These are phyloP conservation scores for Hymenoscyphus salicellus DNA, from an alignment of 2,329 filamentous ascomycete genomes.

Conservation along the genomic window DNA sequence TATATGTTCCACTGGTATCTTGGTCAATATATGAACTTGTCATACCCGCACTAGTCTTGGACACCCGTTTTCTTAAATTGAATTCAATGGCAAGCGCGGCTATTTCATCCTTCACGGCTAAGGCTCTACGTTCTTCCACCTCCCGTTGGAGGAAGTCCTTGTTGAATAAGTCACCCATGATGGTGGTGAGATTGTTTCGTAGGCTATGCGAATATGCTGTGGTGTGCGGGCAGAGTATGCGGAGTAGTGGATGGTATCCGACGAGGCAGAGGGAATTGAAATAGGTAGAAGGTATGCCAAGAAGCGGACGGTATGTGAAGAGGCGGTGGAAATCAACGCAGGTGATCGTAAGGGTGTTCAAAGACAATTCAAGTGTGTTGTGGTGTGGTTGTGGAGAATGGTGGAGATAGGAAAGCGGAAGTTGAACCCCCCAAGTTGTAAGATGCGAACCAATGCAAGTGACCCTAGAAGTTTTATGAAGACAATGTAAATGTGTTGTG, in stretches of 20 bases:
- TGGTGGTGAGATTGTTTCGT: background rate
- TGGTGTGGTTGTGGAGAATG: no score
- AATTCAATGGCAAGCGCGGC: slow-evolving; percentile 15
- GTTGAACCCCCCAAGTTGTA: no score
- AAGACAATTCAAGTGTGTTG: background rate
- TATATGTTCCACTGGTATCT: slow-evolving; percentile 32
- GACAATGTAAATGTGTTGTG: background rate
- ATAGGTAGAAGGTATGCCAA: no score
- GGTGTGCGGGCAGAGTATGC: background rate
- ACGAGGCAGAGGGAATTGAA: no score
- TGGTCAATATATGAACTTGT: slow-evolving; percentile 25
- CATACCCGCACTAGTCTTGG: slow-evolving; percentile 1
- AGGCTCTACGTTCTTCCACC: background rate
- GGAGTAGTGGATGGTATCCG: no score
- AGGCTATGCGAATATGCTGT: background rate
- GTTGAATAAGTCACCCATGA: background rate
- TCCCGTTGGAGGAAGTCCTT: background rate
- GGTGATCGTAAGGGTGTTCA: background rate
- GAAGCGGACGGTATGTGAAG: background rate
- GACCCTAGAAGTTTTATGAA: background rate
- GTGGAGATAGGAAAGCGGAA: no score
- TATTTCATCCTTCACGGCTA: background rate
- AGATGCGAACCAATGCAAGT: background rate
- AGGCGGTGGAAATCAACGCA: background rate
- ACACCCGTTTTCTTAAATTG: slow-evolving; percentile 15